These are phyloP conservation scores for Eucalyptus decipiens DNA, from an alignment of 345 rosid genomes.

Conservation along the genomic window DNA sequence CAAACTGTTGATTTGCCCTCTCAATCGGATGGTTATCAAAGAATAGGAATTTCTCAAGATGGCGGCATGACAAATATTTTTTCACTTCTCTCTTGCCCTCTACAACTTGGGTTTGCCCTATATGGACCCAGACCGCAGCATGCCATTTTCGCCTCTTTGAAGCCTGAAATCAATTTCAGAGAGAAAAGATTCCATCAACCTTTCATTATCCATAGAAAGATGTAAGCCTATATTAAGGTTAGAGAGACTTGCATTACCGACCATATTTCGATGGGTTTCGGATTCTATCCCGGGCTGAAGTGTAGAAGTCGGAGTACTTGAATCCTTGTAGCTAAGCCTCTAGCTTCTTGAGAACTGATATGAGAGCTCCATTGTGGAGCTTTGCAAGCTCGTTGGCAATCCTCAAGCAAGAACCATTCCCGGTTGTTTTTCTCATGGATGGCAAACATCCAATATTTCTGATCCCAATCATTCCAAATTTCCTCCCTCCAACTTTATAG, in stretches of 20 bases:
- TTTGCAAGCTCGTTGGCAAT: not conserved
- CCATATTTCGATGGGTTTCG: no score
- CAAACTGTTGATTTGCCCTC: not conserved
- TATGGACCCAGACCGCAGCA: constrained; percentile 4
- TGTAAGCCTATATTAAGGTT: no score
- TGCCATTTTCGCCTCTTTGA: not conserved
- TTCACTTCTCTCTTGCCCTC: not conserved
- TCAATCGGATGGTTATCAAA: not conserved
- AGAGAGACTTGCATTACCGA: no score
- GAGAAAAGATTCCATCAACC: not conserved
- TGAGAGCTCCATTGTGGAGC: constrained; percentile 8
- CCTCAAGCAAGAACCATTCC: not conserved
- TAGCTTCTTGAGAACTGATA: not conserved
- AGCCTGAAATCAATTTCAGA: not conserved
- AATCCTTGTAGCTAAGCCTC: constrained; percentile 7
- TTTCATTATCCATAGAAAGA: no score
- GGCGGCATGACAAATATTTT: not conserved
- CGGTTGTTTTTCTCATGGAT: no score
- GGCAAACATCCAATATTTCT: no score
- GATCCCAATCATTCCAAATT: no score
- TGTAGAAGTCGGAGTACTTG: constrained; percentile 9
- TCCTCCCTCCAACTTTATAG: not conserved
- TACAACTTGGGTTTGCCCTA: not conserved
- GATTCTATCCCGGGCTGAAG: no score
- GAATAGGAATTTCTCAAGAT: not conserved